Base-by-base conservation (phyloP, 257 asterid species). In the Fraxinus excelsior region DNA sequence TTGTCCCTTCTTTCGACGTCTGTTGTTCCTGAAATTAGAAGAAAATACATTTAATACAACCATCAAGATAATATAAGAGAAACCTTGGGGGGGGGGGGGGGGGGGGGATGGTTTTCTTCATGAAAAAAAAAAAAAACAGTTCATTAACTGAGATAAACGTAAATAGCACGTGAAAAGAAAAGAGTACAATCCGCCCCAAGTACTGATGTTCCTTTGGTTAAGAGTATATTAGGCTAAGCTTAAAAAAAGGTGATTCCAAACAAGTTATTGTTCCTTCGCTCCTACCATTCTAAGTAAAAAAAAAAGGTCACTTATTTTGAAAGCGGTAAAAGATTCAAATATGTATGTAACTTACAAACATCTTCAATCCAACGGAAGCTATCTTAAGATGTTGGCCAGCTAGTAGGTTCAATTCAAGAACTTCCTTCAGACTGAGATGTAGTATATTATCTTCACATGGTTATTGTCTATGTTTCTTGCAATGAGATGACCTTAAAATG, bases 331-430 rank as follows among this genome's bases (percentile, higher is more conserved):
- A 65, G 70, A 76, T 8, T 67, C 69, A 13, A 76, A 74, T 0
- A 37, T 32, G 26, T 71, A 64, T 73, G 82, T 7, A 74, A 88
- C 98, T 88, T 87, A 94, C 98, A 89, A 94, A 94, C 94, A 96
- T 93, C 91, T 96, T 96, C 74, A 96, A 86, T 71, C 98, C 99
- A 80, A 93, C 94, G 5, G 98, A 84, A 84, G 99, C 96, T 67
- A 96, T 96, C 91, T 96, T 96, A 37, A 96, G 98, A 80, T 88
- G 96, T 89, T 93, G 94, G 75, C 98, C 97, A 23, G 90, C 80
- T 29, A 80, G 83, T 72, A 91, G 79, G 88, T 96, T 96, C 88
- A 96, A 86, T 78, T 91, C 88, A 56, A 93, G 96, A 82, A 87
- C 91, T 70, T 88, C 91, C 84, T 96, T 93, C 98, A 70, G 97